Evolutionary conservation across 768 basidiomycete species (phyloP).

Genomic region (Tricholoma matsutake): DNA sequence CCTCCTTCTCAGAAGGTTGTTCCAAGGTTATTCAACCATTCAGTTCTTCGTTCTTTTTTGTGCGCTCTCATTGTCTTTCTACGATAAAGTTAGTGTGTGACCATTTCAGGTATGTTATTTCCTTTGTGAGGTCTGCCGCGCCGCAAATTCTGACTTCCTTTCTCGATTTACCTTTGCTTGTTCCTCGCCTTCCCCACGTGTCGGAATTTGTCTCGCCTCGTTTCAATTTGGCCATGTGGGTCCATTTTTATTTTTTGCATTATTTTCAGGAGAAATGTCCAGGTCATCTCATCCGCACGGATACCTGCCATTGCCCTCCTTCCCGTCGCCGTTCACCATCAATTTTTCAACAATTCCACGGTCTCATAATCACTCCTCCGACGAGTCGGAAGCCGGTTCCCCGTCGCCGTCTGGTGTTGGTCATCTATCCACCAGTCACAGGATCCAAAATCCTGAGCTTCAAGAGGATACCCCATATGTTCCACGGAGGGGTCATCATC

Average conservation of each 20-base stretch:
- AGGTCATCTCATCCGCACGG: slow-evolving; percentile 8
- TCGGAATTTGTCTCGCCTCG: not conserved
- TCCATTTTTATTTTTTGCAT: slow-evolving; percentile 12
- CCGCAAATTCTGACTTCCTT: slow-evolving; percentile 14
- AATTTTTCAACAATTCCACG: slow-evolving; percentile 13
- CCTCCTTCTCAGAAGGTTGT: slow-evolving; percentile 2
- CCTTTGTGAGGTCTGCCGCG: slow-evolving; percentile 13
- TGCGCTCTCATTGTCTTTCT: slow-evolving; percentile 6
- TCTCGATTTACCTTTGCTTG: slow-evolving; percentile 5
- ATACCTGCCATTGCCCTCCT: slow-evolving; percentile 7
- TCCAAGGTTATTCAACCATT: not conserved
- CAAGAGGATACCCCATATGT: slow-evolving; percentile 5
- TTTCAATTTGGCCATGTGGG: slow-evolving; percentile 12
- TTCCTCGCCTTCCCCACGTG: slow-evolving; percentile 2
- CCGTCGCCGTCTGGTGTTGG: slow-evolving; percentile 10
- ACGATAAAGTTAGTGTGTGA: slow-evolving; percentile 16
- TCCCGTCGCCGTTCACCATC: not conserved
- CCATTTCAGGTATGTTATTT: slow-evolving; percentile 9
- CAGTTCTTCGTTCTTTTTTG: not conserved
- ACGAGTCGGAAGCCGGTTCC: slow-evolving; percentile 15
- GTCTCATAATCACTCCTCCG: slow-evolving; percentile 14
- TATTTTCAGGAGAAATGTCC: slow-evolving; percentile 13
- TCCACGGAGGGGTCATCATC: not conserved
- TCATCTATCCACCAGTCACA: slow-evolving; percentile 6
- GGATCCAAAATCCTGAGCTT: not conserved